Percentiles rank a stretch among this genome's conserved stretches.
These are phyloP conservation scores for Cyberlindnera mrakii DNA, from an alignment of 805 yeast species.

Conservation along the genomic window DNA sequence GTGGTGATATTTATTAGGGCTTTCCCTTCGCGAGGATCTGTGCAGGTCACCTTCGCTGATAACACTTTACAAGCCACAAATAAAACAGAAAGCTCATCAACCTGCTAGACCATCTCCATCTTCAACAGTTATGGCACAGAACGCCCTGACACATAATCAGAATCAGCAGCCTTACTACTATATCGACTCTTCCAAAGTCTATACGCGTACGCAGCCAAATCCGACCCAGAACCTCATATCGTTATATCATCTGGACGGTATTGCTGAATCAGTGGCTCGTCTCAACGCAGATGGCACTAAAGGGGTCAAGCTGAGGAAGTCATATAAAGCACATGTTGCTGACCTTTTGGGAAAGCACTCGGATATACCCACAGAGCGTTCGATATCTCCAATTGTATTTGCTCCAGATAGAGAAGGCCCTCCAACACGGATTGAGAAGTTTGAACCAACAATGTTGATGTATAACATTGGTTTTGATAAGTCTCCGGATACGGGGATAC, in stretches of 20 bases:
- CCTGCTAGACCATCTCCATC: too few species aligned
- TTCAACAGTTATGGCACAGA: too few species aligned
- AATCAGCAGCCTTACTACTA: slow-evolving; percentile 29
- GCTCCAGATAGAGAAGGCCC: slow-evolving; percentile 25
- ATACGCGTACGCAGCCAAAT: slow-evolving; percentile 49
- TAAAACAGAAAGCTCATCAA: too few species aligned
- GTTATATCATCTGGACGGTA: slow-evolving; percentile 57
- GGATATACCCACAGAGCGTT: slow-evolving; percentile 45
- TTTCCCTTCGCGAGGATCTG: too few species aligned
- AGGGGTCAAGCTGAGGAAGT: slow-evolving; percentile 88
- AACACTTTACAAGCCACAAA: too few species aligned
- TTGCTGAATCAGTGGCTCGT: slow-evolving; percentile 81
- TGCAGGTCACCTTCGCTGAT: too few species aligned
- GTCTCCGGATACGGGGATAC: slow-evolving; percentile 63
- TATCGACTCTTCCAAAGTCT: slow-evolving; percentile 28
- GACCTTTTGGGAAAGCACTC: slow-evolving; percentile 78
- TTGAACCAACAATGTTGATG: slow-evolving; percentile 44
- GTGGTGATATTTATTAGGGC: too few species aligned
- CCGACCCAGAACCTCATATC: slow-evolving; percentile 66
- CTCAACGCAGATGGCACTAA: slow-evolving; percentile 82
- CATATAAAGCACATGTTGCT: slow-evolving; percentile 86
- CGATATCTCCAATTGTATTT: slow-evolving; percentile 32
- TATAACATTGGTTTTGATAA: slow-evolving; percentile 54
- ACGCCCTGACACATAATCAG: too few species aligned
- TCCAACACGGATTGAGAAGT: slow-evolving; percentile 41